A percentile compares a stretch with the other conserved stretches of the same genome.
These are phyloP conservation scores for Clitopilus passeckerianus DNA, from an alignment of 768 basidiomycete species.

Conservation along the genomic window DNA sequence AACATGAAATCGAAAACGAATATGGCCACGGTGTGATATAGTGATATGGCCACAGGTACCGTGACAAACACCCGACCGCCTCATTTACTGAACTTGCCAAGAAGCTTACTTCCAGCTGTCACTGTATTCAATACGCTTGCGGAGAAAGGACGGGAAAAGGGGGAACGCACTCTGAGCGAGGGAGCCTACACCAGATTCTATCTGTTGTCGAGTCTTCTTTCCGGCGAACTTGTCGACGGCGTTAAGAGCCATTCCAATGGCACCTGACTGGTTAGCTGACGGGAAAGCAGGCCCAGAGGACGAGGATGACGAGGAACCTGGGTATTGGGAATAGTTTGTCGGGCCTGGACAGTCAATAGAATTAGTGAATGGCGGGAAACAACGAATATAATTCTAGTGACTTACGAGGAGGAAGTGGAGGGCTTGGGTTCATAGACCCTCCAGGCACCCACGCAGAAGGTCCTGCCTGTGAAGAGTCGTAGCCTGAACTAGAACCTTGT, in stretches of 20 bases:
- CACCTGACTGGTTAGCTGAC: conserved; percentile 17
- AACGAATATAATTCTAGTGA: conserved; percentile 6
- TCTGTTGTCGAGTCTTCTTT: conserved; percentile 38
- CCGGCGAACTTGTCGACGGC: conserved; percentile 57
- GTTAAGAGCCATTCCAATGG: conserved; percentile 38
- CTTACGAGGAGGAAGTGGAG: conserved; percentile 33
- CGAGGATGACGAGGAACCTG: conserved; percentile 10
- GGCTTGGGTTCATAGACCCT: neutral
- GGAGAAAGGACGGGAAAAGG: conserved; percentile 9
- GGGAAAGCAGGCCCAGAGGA: conserved; percentile 22
- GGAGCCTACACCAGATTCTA: conserved; percentile 41
- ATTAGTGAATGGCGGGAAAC: neutral
- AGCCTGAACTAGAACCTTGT: neutral
- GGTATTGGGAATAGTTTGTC: conserved; percentile 15
- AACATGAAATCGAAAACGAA: neutral
- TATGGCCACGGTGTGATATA: neutral
- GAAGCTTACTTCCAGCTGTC: conserved; percentile 38
- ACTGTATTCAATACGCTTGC: conserved; percentile 6
- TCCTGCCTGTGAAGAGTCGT: neutral
- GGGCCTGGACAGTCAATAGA: conserved; percentile 12
- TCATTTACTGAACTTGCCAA: conserved; percentile 40
- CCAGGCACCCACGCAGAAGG: neutral
- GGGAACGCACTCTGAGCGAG: conserved; percentile 47
- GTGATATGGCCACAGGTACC: neutral
- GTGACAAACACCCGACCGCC: neutral